These are phyloP conservation scores for Penicillium sp. DNA, from an alignment of 2,329 filamentous ascomycete species.

Conservation along the genomic window DNA sequence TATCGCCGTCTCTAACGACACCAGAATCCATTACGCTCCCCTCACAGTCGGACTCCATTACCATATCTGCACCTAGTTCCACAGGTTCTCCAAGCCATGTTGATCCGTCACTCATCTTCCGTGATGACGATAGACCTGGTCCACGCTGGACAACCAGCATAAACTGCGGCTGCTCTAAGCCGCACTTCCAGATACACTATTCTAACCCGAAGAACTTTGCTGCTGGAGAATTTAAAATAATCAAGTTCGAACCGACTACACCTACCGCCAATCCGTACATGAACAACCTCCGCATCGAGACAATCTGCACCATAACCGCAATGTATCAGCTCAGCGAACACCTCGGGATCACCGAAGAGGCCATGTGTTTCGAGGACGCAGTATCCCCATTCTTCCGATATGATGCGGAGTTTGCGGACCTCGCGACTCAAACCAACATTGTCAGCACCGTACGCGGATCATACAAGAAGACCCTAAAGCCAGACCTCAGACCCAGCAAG, in stretches of 20 bases:
- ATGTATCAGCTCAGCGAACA: conserved; percentile 25
- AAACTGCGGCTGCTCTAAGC: conserved; percentile 22
- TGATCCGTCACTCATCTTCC: conserved; percentile 13
- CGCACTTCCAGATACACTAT: conserved; percentile 23
- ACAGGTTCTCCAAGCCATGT: conserved; percentile 5
- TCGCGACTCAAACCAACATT: conserved; percentile 14
- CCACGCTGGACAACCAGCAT: conserved; percentile 20
- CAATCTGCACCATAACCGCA: conserved; percentile 32
- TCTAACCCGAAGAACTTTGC: conserved; percentile 3
- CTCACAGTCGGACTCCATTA: not conserved
- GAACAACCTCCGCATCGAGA: conserved; percentile 34
- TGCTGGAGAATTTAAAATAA: conserved; percentile 13
- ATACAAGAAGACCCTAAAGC: conserved; percentile 25
- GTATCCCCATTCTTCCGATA: conserved; percentile 34
- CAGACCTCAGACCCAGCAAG: conserved; percentile 25
- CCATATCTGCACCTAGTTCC: not conserved
- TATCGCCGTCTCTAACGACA: not conserved
- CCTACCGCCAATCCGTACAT: conserved; percentile 28
- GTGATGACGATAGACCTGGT: conserved; percentile 6
- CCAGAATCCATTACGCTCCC: not conserved
- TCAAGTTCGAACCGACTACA: conserved; percentile 21
- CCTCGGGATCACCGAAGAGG: conserved; percentile 30
- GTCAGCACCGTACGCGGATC: conserved; percentile 19
- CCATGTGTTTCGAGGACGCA: conserved; percentile 31
- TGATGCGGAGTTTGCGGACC: not conserved